Percentiles rank a stretch among this genome's conserved stretches.
These are phyloP conservation scores for Purpureocillium lavendulum DNA, from an alignment of 2,329 filamentous ascomycete species.

Conservation along the genomic window DNA sequence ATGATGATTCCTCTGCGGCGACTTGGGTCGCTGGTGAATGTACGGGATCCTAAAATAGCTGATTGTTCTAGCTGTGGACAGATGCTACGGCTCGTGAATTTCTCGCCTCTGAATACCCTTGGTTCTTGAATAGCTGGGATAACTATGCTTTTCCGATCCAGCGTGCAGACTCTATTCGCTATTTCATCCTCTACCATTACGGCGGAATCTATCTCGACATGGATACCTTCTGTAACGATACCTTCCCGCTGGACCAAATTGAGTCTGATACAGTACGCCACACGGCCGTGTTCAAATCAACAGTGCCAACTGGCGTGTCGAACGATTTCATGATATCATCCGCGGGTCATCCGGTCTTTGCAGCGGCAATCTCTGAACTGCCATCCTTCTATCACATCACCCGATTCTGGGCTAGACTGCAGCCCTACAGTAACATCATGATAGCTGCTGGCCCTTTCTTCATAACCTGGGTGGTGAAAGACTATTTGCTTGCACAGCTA, in stretches of 20 bases:
- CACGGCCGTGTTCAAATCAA: constrained; percentile 31
- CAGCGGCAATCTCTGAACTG: constrained; percentile 59
- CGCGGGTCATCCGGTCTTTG: constrained; percentile 67
- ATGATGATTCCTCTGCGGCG: constrained; percentile 11
- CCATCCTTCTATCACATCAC: constrained; percentile 47
- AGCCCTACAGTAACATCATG: constrained; percentile 69
- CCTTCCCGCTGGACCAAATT: constrained; percentile 18
- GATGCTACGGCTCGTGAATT: constrained; percentile 59
- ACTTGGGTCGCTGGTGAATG: neutral
- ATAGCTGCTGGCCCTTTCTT: constrained; percentile 69
- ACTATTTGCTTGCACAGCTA: constrained; percentile 52
- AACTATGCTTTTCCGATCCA: constrained; percentile 64
- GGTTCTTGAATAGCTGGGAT: constrained; percentile 64
- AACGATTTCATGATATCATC: constrained; percentile 74
- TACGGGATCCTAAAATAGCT: neutral
- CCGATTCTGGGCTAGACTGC: constrained; percentile 55
- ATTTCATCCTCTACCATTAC: constrained; percentile 64
- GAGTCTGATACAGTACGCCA: constrained; percentile 12
- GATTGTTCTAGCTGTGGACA: constrained; percentile 55
- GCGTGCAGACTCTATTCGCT: constrained; percentile 63
- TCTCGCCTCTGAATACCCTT: constrained; percentile 60
- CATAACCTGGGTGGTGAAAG: constrained; percentile 66
- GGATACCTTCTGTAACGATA: constrained; percentile 21
- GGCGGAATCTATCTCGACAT: constrained; percentile 66
- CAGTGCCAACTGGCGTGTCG: constrained; percentile 67